These are phyloP conservation scores for Sclerotiophoma versabilis DNA, from an alignment of 2,329 filamentous ascomycete genomes.

Conservation along the genomic window DNA sequence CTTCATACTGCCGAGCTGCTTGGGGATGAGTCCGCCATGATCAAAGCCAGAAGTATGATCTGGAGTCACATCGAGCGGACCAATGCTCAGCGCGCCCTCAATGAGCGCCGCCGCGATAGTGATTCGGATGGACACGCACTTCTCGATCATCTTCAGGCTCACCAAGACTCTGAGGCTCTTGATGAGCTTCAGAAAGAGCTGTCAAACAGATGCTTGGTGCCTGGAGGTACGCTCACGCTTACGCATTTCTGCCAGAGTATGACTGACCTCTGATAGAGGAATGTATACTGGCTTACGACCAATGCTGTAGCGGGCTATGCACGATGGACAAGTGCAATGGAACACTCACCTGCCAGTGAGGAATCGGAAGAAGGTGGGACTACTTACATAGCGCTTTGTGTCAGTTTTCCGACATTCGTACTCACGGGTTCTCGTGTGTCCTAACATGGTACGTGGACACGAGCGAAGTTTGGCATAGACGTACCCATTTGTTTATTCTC, in stretches of 20 bases:
- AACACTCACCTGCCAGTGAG: slow-evolving; percentile 1
- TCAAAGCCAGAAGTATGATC: too few relatives aligned
- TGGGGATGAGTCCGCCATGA: too few relatives aligned
- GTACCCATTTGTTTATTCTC: not conserved
- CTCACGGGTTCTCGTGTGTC: not conserved
- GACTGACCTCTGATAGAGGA: not conserved
- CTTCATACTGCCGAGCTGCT: too few relatives aligned
- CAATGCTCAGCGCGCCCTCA: too few relatives aligned
- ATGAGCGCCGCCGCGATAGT: too few relatives aligned
- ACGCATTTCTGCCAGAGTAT: not conserved
- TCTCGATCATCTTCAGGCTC: too few relatives aligned
- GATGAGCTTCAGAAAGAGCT: slow-evolving; percentile 1
- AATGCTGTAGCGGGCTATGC: slow-evolving; percentile 8
- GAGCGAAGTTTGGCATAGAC: not conserved
- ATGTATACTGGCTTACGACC: not conserved
- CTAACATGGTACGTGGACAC: too few relatives aligned
- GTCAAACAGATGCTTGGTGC: not conserved
- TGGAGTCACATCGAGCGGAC: too few relatives aligned
- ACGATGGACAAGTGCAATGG: slow-evolving; percentile 8
- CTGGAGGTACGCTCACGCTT: not conserved
- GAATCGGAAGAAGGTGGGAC: not conserved
- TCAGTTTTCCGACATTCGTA: not conserved
- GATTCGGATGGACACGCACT: too few relatives aligned
- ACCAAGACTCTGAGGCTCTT: not conserved
- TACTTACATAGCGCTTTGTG: not conserved